Percentiles rank a stretch among this genome's conserved stretches.
Evolutionary conservation across 352 stramenopile genomes (phyloP).

Genomic region (Phytophthora quininea): DNA sequence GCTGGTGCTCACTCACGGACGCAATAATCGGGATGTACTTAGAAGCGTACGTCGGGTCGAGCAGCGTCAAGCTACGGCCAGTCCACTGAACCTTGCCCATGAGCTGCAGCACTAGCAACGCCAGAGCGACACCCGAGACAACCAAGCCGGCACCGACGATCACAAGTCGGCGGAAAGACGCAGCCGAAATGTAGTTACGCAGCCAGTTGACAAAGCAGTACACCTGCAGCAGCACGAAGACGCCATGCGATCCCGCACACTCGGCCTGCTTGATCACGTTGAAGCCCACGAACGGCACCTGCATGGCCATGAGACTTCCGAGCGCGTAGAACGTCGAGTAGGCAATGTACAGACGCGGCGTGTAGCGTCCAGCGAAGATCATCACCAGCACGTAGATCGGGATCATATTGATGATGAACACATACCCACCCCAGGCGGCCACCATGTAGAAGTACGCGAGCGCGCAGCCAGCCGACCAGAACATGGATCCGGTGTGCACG

Average conservation of each 20-base stretch:
- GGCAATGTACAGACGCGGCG: constrained; percentile 94
- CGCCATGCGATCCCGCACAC: constrained; percentile 82
- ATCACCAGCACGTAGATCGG: constrained; percentile 95
- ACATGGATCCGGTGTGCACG: constrained; percentile 91
- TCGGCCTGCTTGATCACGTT: constrained; percentile 93
- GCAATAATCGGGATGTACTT: constrained; percentile 97
- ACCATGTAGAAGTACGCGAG: constrained; percentile 99
- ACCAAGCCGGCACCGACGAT: constrained; percentile 60
- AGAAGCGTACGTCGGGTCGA: constrained; percentile 92
- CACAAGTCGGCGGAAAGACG: constrained; percentile 79
- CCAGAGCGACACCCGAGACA: constrained; percentile 55
- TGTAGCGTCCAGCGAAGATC: constrained; percentile 93
- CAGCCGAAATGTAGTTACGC: constrained; percentile 74
- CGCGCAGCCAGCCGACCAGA: constrained; percentile 77
- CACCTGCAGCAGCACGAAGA: constrained; percentile 95
- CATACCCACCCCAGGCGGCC: constrained; percentile 96
- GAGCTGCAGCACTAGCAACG: constrained; percentile 82
- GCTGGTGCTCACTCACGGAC: constrained; percentile 94
- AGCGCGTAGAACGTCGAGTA: constrained; percentile 98
- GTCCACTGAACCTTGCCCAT: constrained; percentile 91
- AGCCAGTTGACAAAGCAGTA: constrained; percentile 82
- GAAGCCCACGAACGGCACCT: constrained; percentile 98
- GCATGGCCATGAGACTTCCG: constrained; percentile 96
- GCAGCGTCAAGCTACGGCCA: constrained; percentile 87
- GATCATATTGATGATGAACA: constrained; percentile 99